Evolutionary conservation across 768 basidiomycete genomes (phyloP).

Genomic region (Exidia glandulosa): DNA sequence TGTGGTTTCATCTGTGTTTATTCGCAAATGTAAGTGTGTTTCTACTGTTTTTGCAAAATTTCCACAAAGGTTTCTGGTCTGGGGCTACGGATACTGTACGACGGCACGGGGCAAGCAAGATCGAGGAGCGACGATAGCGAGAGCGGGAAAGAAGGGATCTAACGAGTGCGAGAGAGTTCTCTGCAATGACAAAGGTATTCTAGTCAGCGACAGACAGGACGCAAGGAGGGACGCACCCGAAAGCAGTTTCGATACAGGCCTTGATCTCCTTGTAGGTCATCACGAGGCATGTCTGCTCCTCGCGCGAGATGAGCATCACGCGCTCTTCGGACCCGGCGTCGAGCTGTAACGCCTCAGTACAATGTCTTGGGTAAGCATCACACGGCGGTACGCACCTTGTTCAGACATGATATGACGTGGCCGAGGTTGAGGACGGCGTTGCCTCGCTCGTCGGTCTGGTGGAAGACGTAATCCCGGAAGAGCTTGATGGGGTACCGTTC

Average conservation of each 20-base stretch:
- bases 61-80: neutral
- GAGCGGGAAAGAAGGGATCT: neutral
- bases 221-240: slow-evolving; percentile 44
- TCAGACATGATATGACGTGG: slow-evolving; percentile 85
- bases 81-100: neutral
- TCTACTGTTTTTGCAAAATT: slow-evolving; percentile 2
- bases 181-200: neutral
- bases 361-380: neutral
- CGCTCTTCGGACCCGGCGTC: slow-evolving; percentile 91
- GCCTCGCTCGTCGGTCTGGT: slow-evolving; percentile 87
- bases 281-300: slow-evolving; percentile 92
- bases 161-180: slow-evolving; percentile 1
- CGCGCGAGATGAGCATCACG: slow-evolving; percentile 87
- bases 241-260: slow-evolving; percentile 71
- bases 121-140: neutral
- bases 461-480: slow-evolving; percentile 97
- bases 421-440: slow-evolving; percentile 82
- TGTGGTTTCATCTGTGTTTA: neutral
- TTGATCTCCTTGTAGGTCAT: slow-evolving; percentile 91
- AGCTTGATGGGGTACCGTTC: slow-evolving; percentile 97
- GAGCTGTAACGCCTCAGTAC: slow-evolving; percentile 36
- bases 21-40: neutral
- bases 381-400: slow-evolving; percentile 53
- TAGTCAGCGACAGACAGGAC: neutral
- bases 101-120: neutral